These are phyloP conservation scores for Lachancea meyersii DNA, from an alignment of 805 yeast species.

Conservation along the genomic window DNA sequence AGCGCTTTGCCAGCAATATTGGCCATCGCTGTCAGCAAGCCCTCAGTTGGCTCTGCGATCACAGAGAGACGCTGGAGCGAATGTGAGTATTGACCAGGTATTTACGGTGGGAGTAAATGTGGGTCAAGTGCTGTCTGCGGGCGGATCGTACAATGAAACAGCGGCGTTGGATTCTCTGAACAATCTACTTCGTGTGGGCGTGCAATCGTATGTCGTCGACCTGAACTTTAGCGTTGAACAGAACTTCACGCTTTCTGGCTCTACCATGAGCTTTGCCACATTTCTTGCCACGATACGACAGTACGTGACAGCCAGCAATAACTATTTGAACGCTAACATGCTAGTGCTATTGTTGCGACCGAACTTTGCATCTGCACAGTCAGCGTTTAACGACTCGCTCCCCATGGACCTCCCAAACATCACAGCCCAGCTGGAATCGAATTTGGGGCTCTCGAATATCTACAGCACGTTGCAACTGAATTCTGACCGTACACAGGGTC, in stretches of 20 bases:
- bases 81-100: conserved; percentile 36
- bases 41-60: conserved; percentile 37
- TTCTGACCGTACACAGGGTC: conserved; percentile 17
- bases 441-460: conserved; percentile 17
- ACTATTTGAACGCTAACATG: conserved; percentile 41
- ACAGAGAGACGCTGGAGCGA: conserved; percentile 43
- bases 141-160: conserved; percentile 28
- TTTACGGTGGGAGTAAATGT: conserved; percentile 38
- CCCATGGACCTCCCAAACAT: conserved; percentile 14
- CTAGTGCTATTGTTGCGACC: conserved; percentile 37
- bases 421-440: conserved; percentile 20
- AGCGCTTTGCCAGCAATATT: conserved; percentile 12
- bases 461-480: conserved; percentile 29
- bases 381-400: neutral
- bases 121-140: conserved; percentile 27
- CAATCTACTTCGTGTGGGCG: conserved; percentile 39
- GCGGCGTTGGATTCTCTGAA: conserved; percentile 28
- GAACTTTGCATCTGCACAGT: conserved; percentile 10
- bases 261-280: conserved; percentile 21
- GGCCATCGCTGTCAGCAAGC: conserved; percentile 32
- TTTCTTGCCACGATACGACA: conserved; percentile 28
- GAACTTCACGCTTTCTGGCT: conserved; percentile 18
- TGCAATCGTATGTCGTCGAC: conserved; percentile 45
- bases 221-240: conserved; percentile 48
- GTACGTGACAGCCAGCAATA: conserved; percentile 39